Evolutionary conservation across 2,329 filamentous ascomycete genomes (phyloP), one percentile per base, ranked within the genome.

Genomic region (Talaromyces pinophilus): DNA sequence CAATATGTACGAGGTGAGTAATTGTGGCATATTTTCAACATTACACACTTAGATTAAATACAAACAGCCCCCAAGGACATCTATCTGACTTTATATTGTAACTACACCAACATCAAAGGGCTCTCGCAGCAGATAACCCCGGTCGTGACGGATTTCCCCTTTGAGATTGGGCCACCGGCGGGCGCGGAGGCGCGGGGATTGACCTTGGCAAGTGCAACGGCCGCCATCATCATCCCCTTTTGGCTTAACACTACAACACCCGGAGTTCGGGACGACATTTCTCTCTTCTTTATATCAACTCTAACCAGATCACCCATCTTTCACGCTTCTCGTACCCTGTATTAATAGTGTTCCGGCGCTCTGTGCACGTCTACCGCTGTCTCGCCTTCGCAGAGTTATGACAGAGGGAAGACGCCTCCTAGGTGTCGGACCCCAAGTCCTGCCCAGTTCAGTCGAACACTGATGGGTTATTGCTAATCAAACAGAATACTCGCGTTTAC

Each of bases 391-490:
- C 33, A 60, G 65, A 67, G 60, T 63, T 67, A 67, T 67, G 65
- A 67, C 54, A 46, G 54, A 59, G 46, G 38, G 52, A 50, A 59
- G 54, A 63, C 65, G 60, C 65, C 65, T 67, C 54, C n/a, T 38
- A 63, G 65, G 65, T 65, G 65, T 63, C 61, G 65, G 63, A 59
- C 65, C 50, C 65, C 65, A 54, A 67, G 65, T 67, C 65, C 65
- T 63, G 28, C 60, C 52, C 38, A 40, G 19, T 44, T 48, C 55
- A 35, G 59, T 38, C n/a, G 60, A 54, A 50, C 38, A 46, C 35
- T 52, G 25, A 63, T 19, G 63, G 57, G 40, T 30, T 19, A 33
- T 54, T 62, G 57, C 38, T 62, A 48, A 46, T 54, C 38, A 33
- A 28, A 44, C 48, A 17, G 40, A 55, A 19, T 28, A 50, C 11